Percentiles rank a stretch among this genome's conserved stretches.
Conservation (phyloP, 78 protist genomes). For the Dictyostelium brefeldianum region DNA sequence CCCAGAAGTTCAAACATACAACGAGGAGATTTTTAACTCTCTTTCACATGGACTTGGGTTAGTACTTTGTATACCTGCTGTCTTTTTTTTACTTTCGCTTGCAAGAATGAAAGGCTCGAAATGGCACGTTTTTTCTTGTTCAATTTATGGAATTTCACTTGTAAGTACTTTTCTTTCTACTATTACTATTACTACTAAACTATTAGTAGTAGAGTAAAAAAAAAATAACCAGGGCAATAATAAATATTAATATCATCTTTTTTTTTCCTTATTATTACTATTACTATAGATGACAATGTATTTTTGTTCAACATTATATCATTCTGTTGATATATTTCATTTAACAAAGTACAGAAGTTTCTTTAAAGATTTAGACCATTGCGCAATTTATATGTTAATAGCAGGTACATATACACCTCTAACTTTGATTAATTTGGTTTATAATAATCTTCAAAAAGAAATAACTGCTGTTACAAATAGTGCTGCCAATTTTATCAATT, state of each 20-base stretch:
- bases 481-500: neutral
- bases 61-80: constrained; percentile 65
- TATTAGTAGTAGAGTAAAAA: neutral
- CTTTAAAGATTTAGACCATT: constrained; percentile 70
- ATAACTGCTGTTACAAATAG: neutral
- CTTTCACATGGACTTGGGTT: constrained; percentile 61
- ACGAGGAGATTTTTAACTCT: constrained; percentile 64
- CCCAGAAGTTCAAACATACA: constrained; percentile 56
- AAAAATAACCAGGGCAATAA: neutral
- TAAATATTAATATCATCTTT: neutral
- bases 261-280: neutral
- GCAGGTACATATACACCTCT: constrained; percentile 79
- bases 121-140: constrained; percentile 68
- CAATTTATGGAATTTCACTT: constrained; percentile 69
- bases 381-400: constrained; percentile 67
- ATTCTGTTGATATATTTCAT: constrained; percentile 57
- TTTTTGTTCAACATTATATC: constrained; percentile 71
- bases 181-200: neutral
- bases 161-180: neutral
- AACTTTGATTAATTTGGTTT: constrained; percentile 52
- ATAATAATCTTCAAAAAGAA: constrained; percentile 15
- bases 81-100: constrained; percentile 52
- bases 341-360: constrained; percentile 8
- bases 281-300: constrained; percentile 71
- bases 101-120: constrained; percentile 74